Percentiles rank a stretch among this genome's conserved stretches.
phyloP scores from a whole-genome alignment of 2,329 filamentous ascomycete species.

The Clonostachys rosea region DNA sequence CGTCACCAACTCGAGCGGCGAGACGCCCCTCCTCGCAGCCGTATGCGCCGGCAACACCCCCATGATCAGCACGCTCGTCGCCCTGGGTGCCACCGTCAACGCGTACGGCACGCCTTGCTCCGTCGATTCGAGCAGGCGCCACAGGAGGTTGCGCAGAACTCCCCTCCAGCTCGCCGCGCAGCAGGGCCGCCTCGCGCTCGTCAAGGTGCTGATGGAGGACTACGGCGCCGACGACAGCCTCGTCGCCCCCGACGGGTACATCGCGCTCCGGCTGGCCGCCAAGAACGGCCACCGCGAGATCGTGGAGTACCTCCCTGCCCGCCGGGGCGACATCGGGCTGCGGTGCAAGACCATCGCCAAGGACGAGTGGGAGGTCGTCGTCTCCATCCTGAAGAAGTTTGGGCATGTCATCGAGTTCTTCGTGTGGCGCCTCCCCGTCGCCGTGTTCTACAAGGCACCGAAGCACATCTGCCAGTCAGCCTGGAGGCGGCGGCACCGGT shows the following conservation, averaged over 20 bases:
- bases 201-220: slow-evolving; percentile 31
- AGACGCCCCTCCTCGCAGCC: slow-evolving; percentile 29
- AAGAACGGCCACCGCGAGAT: slow-evolving; percentile 32
- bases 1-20: slow-evolving; percentile 14
- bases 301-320: slow-evolving; percentile 32
- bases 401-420: slow-evolving; percentile 13
- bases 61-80: slow-evolving; percentile 25
- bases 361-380: slow-evolving; percentile 16
- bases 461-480: slow-evolving; percentile 9
- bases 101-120: slow-evolving; percentile 9
- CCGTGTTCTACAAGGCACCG: slow-evolving; percentile 20
- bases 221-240: slow-evolving; percentile 34
- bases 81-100: slow-evolving; percentile 27
- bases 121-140: slow-evolving; percentile 7
- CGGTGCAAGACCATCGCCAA: slow-evolving; percentile 26
- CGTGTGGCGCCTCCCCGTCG: slow-evolving; percentile 20
- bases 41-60: slow-evolving; percentile 17
- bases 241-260: slow-evolving; percentile 37
- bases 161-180: slow-evolving; percentile 37
- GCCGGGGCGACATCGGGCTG: slow-evolving; percentile 28
- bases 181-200: slow-evolving; percentile 30
- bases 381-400: slow-evolving; percentile 13
- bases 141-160: slow-evolving; percentile 24
- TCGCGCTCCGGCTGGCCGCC: slow-evolving; percentile 38
- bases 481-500: not conserved